These are phyloP conservation scores for Astragalus membranaceus DNA, from an alignment of 306 rosid species.

Conservation along the genomic window DNA sequence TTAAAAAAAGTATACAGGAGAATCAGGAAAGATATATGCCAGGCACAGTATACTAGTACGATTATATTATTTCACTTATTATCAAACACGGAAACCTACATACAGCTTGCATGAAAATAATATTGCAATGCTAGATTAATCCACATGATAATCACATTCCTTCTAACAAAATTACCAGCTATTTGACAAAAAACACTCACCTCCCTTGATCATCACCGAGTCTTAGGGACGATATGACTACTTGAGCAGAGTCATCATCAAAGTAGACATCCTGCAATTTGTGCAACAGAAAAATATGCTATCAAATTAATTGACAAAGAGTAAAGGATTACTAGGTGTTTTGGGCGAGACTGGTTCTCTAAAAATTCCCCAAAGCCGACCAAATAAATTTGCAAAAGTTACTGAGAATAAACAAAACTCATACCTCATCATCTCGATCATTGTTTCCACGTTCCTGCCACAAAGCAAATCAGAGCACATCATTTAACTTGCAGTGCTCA, in stretches of 20 bases:
- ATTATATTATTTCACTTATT: neutral
- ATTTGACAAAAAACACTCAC: conserved; percentile 37
- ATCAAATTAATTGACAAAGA: neutral
- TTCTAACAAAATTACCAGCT: neutral
- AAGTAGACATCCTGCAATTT: conserved; percentile 82
- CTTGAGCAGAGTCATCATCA: conserved; percentile 96
- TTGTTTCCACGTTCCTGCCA: conserved; percentile 69
- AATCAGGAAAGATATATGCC: conserved; percentile 2
- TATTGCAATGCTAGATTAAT: neutral
- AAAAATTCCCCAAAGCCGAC: conserved; percentile 11
- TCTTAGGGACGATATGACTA: conserved; percentile 84
- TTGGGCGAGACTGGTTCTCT: conserved; percentile 8
- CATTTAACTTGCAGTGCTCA: neutral
- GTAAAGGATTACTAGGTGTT: neutral
- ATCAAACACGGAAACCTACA: neutral
- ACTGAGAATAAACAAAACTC: conserved; percentile 9
- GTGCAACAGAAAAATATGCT: conserved; percentile 10
- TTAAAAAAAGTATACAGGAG: neutral
- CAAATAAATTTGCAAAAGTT: neutral
- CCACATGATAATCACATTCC: neutral
- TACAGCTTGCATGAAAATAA: neutral
- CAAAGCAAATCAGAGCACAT: conserved; percentile 23
- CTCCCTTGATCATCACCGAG: conserved; percentile 97
- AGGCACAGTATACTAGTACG: neutral
- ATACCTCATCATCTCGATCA: conserved; percentile 94